Percentiles rank a stretch among this genome's conserved stretches.
Conservation (phyloP, 352 stramenopile species). For the Pythium inflatum region DNA sequence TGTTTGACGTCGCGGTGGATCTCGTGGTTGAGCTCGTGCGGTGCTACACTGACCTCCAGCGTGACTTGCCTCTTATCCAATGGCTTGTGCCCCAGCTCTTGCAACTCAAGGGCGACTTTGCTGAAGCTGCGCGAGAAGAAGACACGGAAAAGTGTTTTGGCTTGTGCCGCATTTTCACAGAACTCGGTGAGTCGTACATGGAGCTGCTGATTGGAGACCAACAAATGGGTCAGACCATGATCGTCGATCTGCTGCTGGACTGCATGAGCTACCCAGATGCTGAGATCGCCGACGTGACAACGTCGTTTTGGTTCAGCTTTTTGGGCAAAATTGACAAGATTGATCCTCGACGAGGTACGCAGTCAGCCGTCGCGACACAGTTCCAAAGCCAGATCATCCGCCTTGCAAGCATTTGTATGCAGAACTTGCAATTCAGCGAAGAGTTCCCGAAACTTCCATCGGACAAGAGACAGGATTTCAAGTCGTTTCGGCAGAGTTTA, state of each 20-base stretch:
- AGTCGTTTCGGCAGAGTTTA: slow-evolving; percentile 76
- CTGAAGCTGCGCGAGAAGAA: slow-evolving; percentile 51
- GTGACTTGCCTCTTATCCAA: slow-evolving; percentile 61
- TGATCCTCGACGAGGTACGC: neutral
- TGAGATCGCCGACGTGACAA: slow-evolving; percentile 85
- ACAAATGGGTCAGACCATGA: slow-evolving; percentile 55
- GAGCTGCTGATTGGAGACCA: slow-evolving; percentile 70
- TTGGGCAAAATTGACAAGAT: slow-evolving; percentile 33
- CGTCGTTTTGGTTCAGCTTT: slow-evolving; percentile 83
- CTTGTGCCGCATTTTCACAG: slow-evolving; percentile 89
- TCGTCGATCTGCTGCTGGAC: slow-evolving; percentile 87
- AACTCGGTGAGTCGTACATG: slow-evolving; percentile 89
- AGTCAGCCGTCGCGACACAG: slow-evolving; percentile 25
- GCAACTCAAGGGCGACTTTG: slow-evolving; percentile 62
- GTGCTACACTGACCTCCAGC: slow-evolving; percentile 54
- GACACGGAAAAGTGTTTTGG: slow-evolving; percentile 78
- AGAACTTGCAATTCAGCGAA: slow-evolving; percentile 79
- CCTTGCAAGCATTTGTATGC: slow-evolving; percentile 74
- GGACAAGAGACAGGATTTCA: slow-evolving; percentile 86
- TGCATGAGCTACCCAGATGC: slow-evolving; percentile 83
- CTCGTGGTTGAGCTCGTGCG: slow-evolving; percentile 80
- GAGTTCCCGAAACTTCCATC: slow-evolving; percentile 61
- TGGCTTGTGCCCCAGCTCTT: slow-evolving; percentile 83
- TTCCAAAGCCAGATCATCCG: slow-evolving; percentile 61
- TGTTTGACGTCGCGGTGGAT: slow-evolving; percentile 87